Conservation (phyloP, 306 rosid species). For the Arachis hypogaea region DNA sequence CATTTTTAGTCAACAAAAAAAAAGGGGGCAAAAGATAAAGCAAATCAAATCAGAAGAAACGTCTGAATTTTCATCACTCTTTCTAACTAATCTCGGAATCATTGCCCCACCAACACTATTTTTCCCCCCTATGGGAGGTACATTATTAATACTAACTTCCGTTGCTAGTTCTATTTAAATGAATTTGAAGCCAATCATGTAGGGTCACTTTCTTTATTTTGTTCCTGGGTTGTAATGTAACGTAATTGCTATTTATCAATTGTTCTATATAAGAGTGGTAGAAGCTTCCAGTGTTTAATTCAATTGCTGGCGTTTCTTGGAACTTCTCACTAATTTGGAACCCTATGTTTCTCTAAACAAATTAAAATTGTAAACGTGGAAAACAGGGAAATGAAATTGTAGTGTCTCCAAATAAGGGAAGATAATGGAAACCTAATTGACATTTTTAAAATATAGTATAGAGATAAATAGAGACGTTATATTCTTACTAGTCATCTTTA, state of each 20-base stretch:
- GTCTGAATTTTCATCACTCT: neutral
- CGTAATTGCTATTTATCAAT: no score
- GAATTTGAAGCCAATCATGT: neutral
- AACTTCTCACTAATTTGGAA: slow-evolving; percentile 14
- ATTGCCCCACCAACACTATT: neutral
- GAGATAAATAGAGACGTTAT: no score
- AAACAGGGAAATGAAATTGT: neutral
- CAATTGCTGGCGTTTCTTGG: neutral
- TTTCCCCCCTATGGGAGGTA: neutral
- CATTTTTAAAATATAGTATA: no score
- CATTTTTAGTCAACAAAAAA: neutral
- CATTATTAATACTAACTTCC: neutral
- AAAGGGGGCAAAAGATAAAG: neutral
- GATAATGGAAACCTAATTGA: neutral
- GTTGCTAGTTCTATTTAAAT: neutral
- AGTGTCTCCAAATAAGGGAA: neutral
- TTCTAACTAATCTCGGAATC: neutral
- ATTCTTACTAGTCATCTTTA: no score
- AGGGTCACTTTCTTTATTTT: neutral
- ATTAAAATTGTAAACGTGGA: neutral
- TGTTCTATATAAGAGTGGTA: neutral
- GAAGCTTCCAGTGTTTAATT: slow-evolving; percentile 7
- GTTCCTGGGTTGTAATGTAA: no score
- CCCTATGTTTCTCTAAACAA: neutral
- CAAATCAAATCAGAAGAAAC: slow-evolving; percentile 11